Conservation (phyloP, 2,329 filamentous ascomycete genomes). For the Diaporthe batatas region DNA sequence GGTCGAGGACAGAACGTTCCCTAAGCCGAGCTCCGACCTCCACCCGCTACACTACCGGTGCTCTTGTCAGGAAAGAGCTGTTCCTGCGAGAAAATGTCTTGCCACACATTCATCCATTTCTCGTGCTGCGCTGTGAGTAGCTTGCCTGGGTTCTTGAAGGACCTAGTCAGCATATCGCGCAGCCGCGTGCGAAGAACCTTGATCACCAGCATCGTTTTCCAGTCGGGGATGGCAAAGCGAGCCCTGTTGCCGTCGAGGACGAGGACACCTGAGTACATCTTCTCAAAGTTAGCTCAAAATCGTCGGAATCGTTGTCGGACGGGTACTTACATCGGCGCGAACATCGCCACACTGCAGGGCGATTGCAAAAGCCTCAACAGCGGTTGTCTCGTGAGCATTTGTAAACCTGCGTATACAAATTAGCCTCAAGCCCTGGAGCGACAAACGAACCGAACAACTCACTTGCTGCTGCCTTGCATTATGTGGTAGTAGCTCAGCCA, state of each 20-base stretch:
- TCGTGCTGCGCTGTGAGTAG: constrained; percentile 75
- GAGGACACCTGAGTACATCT: constrained; percentile 90
- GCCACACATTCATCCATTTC: constrained; percentile 82
- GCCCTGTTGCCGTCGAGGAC: constrained; percentile 89
- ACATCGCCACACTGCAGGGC: constrained; percentile 89
- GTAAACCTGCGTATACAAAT: constrained; percentile 69
- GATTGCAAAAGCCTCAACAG: constrained; percentile 84
- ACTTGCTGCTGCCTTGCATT: constrained; percentile 72
- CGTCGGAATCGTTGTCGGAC: neutral
- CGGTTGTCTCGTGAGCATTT: constrained; percentile 90
- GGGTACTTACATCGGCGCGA: constrained; percentile 78
- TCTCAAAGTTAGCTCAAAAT: neutral
- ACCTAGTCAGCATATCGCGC: constrained; percentile 79
- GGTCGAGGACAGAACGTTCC: constrained; percentile 6
- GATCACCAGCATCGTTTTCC: constrained; percentile 91
- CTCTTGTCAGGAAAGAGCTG: constrained; percentile 47
- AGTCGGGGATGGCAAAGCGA: constrained; percentile 85
- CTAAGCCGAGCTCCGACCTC: constrained; percentile 37
- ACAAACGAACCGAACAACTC: constrained; percentile 34
- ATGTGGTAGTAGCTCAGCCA: constrained; percentile 98
- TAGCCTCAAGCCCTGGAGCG: constrained; percentile 41
- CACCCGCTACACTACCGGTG: neutral
- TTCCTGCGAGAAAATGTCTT: constrained; percentile 75
- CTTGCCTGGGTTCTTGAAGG: constrained; percentile 77
- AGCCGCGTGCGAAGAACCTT: constrained; percentile 82